These are phyloP conservation scores for Actinomucor elegans DNA, from an alignment of 371 early-diverging fungal genomes.

Conservation along the genomic window DNA sequence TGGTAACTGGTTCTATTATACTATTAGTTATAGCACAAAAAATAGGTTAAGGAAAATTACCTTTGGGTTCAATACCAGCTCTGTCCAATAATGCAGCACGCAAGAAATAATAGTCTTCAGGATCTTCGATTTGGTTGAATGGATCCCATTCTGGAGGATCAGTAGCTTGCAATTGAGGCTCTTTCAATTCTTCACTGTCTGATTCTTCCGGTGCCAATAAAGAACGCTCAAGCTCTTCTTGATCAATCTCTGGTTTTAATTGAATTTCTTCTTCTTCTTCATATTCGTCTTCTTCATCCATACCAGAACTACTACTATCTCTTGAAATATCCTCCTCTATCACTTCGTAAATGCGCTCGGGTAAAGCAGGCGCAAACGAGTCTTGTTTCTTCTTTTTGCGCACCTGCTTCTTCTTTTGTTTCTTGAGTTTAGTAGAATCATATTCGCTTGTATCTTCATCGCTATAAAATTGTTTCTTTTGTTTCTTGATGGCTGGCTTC, in stretches of 20 bases:
- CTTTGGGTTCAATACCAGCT: not conserved
- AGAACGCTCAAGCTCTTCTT: constrained; percentile 19
- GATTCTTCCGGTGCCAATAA: constrained; percentile 16
- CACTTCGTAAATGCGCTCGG: constrained; percentile 13
- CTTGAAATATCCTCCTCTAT: constrained; percentile 13
- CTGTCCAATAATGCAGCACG: constrained; percentile 48
- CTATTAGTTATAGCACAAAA: too few relatives aligned
- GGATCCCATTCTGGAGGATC: constrained; percentile 30
- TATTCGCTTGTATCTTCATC: constrained; percentile 16
- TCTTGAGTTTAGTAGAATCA: constrained; percentile 2
- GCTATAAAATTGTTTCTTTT: constrained; percentile 3
- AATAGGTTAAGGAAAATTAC: not conserved
- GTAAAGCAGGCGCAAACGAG: not conserved
- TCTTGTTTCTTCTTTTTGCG: constrained; percentile 2
- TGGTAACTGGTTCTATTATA: constrained; percentile 10
- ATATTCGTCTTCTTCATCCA: constrained; percentile 36
- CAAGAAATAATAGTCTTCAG: constrained; percentile 57
- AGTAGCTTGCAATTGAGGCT: not conserved
- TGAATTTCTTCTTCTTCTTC: constrained; percentile 16
- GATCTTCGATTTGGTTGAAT: constrained; percentile 48
- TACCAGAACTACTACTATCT: constrained; percentile 5
- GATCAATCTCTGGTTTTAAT: constrained; percentile 11
- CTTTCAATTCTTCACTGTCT: constrained; percentile 14
- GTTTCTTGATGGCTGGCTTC: not conserved
- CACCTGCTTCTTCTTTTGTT: not conserved